These are phyloP conservation scores for Dunaliella primolecta DNA, from an alignment of 139 green algal species.

Conservation along the genomic window DNA sequence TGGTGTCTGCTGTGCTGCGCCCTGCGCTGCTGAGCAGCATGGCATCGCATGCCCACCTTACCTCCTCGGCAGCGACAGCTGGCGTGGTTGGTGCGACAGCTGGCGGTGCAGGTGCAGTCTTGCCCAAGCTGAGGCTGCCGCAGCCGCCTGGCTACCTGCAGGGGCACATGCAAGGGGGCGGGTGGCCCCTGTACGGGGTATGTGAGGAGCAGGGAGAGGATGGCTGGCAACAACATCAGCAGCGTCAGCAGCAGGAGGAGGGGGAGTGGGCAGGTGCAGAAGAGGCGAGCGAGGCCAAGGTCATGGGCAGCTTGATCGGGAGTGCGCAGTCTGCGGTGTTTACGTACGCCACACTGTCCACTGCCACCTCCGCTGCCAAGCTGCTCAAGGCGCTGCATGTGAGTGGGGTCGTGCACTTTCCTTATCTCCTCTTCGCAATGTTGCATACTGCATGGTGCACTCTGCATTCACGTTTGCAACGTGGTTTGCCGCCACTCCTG, in stretches of 20 bases:
- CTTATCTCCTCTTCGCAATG: too few species aligned
- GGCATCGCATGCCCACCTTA: too few species aligned
- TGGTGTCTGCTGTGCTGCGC: conserved; percentile 5
- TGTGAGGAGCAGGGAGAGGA: neutral
- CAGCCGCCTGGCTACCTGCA: neutral
- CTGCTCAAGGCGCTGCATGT: conserved; percentile 7
- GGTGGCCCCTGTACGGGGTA: neutral
- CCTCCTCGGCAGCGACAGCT: neutral
- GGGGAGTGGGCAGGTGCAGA: neutral
- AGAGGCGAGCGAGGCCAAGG: neutral
- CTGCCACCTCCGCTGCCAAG: neutral
- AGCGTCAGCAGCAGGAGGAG: neutral
- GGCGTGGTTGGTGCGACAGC: neutral
- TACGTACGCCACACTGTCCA: neutral
- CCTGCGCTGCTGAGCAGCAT: neutral
- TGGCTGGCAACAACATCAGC: neutral
- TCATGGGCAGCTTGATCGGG: neutral
- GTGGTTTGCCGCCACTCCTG: too few species aligned
- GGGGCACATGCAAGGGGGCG: neutral
- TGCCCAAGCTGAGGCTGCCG: neutral
- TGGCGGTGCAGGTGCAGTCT: neutral
- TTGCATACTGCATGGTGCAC: too few species aligned
- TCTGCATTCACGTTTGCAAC: too few species aligned
- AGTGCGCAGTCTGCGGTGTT: neutral
- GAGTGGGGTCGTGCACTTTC: too few species aligned